Conservation (phyloP, 768 basidiomycete genomes). For the Lactarius hengduanensis region DNA sequence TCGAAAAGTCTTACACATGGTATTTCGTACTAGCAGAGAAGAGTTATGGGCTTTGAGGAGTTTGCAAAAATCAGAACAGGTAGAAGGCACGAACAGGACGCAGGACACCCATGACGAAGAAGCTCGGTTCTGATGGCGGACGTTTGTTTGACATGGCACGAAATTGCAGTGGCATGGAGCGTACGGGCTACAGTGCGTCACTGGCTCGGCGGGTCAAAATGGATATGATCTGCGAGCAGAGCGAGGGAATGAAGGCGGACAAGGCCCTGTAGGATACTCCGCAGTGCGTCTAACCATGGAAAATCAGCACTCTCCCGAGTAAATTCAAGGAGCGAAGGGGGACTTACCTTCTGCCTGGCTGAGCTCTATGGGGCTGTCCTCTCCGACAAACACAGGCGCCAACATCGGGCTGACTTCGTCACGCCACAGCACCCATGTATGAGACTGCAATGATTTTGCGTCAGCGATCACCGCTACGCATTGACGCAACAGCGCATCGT, state of each 20-base stretch:
- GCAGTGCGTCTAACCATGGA: constrained; percentile 50
- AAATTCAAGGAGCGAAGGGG: background rate
- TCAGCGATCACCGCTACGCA: constrained; percentile 69
- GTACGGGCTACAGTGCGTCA: constrained; percentile 80
- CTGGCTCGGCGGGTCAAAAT: constrained; percentile 80
- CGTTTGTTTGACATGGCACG: constrained; percentile 79
- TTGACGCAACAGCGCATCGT: constrained; percentile 65
- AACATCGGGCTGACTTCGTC: constrained; percentile 64
- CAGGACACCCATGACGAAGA: constrained; percentile 80
- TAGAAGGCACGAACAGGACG: constrained; percentile 76
- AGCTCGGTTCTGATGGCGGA: constrained; percentile 74
- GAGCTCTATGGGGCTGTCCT: constrained; percentile 33
- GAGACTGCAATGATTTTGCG: constrained; percentile 53
- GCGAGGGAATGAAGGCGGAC: constrained; percentile 50
- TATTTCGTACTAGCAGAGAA: too few species aligned
- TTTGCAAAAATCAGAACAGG: background rate
- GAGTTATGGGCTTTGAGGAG: too few species aligned
- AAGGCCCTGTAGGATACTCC: constrained; percentile 50
- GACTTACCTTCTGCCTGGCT: constrained; percentile 52
- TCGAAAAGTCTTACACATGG: too few species aligned
- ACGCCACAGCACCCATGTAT: constrained; percentile 60
- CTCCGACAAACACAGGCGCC: constrained; percentile 42
- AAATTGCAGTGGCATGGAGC: constrained; percentile 88
- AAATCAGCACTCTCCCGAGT: background rate
- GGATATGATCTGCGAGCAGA: constrained; percentile 61